Conservation (phyloP, 2,329 filamentous ascomycete genomes). For the Ramularia collo-cygni region DNA sequence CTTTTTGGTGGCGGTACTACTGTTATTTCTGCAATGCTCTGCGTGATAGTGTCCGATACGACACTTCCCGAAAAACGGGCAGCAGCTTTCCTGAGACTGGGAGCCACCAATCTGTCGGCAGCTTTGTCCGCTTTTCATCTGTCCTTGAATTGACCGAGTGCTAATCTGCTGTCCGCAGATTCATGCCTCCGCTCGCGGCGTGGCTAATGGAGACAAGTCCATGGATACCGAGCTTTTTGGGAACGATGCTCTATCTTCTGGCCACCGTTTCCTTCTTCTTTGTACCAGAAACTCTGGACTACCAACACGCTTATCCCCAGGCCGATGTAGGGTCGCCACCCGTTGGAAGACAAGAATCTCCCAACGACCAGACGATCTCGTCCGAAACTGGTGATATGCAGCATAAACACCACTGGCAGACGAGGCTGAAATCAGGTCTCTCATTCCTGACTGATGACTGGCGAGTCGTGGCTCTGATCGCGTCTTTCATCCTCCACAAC, state of each 20-base stretch:
- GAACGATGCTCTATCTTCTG: constrained; percentile 15
- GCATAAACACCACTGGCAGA: too few relatives aligned
- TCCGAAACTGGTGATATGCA: too few relatives aligned
- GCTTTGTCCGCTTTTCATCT: constrained; percentile 10
- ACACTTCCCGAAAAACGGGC: constrained; percentile 22
- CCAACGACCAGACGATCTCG: too few relatives aligned
- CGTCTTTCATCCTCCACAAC: constrained; percentile 25
- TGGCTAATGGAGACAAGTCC: constrained; percentile 30
- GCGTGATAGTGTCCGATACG: constrained; percentile 28
- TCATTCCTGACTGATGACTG: constrained; percentile 27
- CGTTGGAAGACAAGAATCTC: too few relatives aligned
- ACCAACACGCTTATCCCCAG: constrained; percentile 1
- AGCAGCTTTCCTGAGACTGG: constrained; percentile 26
- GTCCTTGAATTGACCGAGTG: too few relatives aligned
- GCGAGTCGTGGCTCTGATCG: constrained; percentile 27
- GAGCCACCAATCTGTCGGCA: constrained; percentile 23
- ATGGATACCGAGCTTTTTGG: constrained; percentile 28
- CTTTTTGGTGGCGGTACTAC: constrained; percentile 26
- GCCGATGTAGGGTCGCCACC: too few relatives aligned
- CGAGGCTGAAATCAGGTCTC: too few relatives aligned
- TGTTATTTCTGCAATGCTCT: constrained; percentile 24
- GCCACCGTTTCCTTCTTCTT: constrained; percentile 14
- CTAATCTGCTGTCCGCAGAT: too few relatives aligned
- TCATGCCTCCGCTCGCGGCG: constrained; percentile 29
- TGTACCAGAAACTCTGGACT: constrained; percentile 31